Evolutionary conservation across 371 early-diverging fungal species (phyloP), one percentile per base, ranked within the genome.

Genomic region (Entomophthora muscae): DNA sequence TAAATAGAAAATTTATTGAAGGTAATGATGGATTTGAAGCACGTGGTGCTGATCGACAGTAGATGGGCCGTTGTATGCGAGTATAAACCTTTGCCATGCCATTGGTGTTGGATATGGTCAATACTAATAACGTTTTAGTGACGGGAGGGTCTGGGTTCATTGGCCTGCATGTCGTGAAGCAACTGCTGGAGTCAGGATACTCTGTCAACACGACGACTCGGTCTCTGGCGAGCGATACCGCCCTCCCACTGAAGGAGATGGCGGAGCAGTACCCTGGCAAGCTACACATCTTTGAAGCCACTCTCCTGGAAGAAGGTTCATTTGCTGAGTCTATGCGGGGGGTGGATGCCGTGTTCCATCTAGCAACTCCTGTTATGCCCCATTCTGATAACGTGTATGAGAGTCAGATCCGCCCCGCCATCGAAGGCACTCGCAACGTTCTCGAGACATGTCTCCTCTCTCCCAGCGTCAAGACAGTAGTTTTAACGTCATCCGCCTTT

Each of bases 71-170:
- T n/a, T n/a, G n/a, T n/a, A n/a, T n/a, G n/a, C n/a, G n/a, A n/a
- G n/a, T n/a, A n/a, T n/a, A n/a, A n/a, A n/a, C n/a, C n/a, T n/a
- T n/a, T n/a, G n/a, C n/a, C n/a, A n/a, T n/a, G n/a, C n/a, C n/a
- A n/a, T n/a, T n/a, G n/a, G n/a, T n/a, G n/a, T n/a, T n/a, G n/a
- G n/a, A n/a, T n/a, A n/a, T n/a, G n/a, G n/a, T n/a, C n/a, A n/a
- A n/a, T n/a, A n/a, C n/a, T n/a, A n/a, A n/a, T n/a, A 53, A n/a
- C 26, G 59, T 59, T 22, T 24, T 59, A 12, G 59, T 59, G 1
- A 59, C 33, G 1, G 59, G 59, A 12, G 59, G 59, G 21, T 32
- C 59, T 33, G 59, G 59, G 7, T 59, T 33, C 23, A 59, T 59
- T 3, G 59, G 33, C 21, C 22, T 32, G 3, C 59, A 32, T 13